These are phyloP conservation scores for Arthrobotrys conoides DNA, from an alignment of 2,329 filamentous ascomycete species.

Conservation along the genomic window DNA sequence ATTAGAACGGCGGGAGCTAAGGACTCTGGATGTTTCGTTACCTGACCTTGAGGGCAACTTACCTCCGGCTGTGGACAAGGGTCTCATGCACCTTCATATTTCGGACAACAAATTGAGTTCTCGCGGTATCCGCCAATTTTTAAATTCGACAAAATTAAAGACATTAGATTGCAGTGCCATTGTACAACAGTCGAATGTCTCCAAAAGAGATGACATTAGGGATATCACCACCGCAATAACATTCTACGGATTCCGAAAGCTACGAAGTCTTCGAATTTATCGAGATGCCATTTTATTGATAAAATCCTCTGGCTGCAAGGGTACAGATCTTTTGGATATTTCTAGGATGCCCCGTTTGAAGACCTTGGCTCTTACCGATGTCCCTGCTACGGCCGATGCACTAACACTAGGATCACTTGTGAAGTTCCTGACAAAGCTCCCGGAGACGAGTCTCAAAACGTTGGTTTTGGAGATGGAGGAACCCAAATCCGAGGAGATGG, in stretches of 20 bases:
- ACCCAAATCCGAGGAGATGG: conserved; percentile 21
- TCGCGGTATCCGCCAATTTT: conserved; percentile 38
- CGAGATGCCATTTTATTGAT: conserved; percentile 7
- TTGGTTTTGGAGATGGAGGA: conserved; percentile 34
- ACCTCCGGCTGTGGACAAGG: conserved; percentile 25
- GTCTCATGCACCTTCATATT: conserved; percentile 61
- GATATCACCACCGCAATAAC: conserved; percentile 42
- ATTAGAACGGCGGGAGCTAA: conserved; percentile 23
- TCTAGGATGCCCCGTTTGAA: conserved; percentile 42
- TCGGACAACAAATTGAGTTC: conserved; percentile 58
- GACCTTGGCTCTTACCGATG: conserved; percentile 56
- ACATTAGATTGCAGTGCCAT: conserved; percentile 60
- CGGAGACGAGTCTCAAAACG: conserved; percentile 19
- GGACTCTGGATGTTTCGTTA: background rate
- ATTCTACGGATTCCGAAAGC: conserved; percentile 60
- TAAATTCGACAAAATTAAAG: conserved; percentile 60
- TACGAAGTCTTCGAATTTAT: conserved; percentile 61
- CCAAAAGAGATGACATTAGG: conserved; percentile 1
- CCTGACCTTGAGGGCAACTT: conserved; percentile 36
- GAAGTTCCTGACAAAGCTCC: conserved; percentile 11
- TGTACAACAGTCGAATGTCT: too few relatives aligned
- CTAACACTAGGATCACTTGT: conserved; percentile 13
- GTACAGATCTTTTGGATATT: conserved; percentile 39
- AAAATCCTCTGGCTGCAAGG: background rate
- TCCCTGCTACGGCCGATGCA: conserved; percentile 33